These are phyloP conservation scores for Penicillium turbatum DNA, from an alignment of 495 filamentous ascomycete genomes.

Conservation along the genomic window DNA sequence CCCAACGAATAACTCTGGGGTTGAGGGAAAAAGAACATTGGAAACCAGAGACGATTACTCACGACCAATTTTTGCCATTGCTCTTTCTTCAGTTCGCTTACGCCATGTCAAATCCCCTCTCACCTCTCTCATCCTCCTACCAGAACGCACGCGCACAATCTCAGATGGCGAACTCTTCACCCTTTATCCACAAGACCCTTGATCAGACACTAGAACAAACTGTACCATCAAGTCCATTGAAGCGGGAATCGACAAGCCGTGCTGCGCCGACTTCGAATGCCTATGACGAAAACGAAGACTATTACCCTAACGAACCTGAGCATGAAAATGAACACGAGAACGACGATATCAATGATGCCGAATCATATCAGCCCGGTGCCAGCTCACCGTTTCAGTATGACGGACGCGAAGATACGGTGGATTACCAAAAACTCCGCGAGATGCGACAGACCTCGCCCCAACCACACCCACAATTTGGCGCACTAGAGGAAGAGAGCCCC, in stretches of 20 bases:
- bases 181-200: slow-evolving; percentile 24
- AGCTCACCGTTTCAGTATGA: slow-evolving; percentile 42
- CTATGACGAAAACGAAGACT: slow-evolving; percentile 13
- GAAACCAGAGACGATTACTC: neutral
- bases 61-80: neutral
- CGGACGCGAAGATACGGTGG: slow-evolving; percentile 37
- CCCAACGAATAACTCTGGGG: neutral
- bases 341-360: slow-evolving; percentile 18
- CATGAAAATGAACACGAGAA: slow-evolving; percentile 16
- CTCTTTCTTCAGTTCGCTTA: neutral
- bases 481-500: slow-evolving; percentile 11
- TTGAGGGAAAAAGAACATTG: neutral
- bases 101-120: slow-evolving; percentile 44
- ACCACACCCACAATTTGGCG: neutral
- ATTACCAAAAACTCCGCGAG: slow-evolving; percentile 30
- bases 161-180: slow-evolving; percentile 26
- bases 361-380: slow-evolving; percentile 19
- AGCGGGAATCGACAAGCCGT: slow-evolving; percentile 22
- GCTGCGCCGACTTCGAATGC: slow-evolving; percentile 8
- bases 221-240: slow-evolving; percentile 33
- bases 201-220: slow-evolving; percentile 32
- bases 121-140: slow-evolving; percentile 41
- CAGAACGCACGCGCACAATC: slow-evolving; percentile 41
- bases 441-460: slow-evolving; percentile 9
- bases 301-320: slow-evolving; percentile 10